A percentile compares a stretch with the other conserved stretches of the same genome.
Conservation (phyloP, 2,329 filamentous ascomycete genomes). For the Aureobasidium sp. region DNA sequence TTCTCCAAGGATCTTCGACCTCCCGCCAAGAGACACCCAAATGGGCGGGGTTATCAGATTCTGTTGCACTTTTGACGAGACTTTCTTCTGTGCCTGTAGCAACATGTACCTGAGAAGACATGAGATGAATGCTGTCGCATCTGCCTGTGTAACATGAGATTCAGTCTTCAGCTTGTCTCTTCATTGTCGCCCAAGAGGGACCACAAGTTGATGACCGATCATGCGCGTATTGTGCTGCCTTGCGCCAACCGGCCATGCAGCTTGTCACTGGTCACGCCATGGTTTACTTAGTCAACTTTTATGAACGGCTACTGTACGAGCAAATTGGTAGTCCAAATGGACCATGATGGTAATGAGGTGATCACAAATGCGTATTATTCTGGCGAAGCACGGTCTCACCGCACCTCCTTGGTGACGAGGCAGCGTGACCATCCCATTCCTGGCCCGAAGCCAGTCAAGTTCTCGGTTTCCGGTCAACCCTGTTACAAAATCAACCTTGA, state of each 20-base stretch:
- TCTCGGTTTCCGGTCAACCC: background rate
- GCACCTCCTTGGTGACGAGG: slow-evolving; percentile 9
- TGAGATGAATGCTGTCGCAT: background rate
- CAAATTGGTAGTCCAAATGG: slow-evolving; percentile 2
- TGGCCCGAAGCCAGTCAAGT: background rate
- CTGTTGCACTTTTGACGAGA: background rate
- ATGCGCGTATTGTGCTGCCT: slow-evolving; percentile 13
- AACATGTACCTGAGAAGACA: background rate
- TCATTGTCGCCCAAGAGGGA: background rate
- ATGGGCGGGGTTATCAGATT: slow-evolving; percentile 1
- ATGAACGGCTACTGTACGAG: slow-evolving; percentile 2
- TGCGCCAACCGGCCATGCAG: slow-evolving; percentile 11
- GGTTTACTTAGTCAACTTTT: slow-evolving; percentile 3
- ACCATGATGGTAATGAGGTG: background rate
- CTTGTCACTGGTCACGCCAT: slow-evolving; percentile 15
- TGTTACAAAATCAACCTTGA: slow-evolving; percentile 9
- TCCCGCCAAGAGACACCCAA: background rate
- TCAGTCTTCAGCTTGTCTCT: background rate
- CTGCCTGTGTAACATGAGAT: slow-evolving; percentile 10
- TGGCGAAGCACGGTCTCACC: slow-evolving; percentile 10
- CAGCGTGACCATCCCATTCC: slow-evolving; percentile 7
- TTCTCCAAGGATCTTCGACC: slow-evolving; percentile 3
- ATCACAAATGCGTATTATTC: slow-evolving; percentile 10
- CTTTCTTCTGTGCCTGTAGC: background rate
- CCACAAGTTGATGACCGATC: background rate